Evolutionary conservation across 23 red algal genomes (phyloP).

Genomic region (Gracilaria gracilis): DNA sequence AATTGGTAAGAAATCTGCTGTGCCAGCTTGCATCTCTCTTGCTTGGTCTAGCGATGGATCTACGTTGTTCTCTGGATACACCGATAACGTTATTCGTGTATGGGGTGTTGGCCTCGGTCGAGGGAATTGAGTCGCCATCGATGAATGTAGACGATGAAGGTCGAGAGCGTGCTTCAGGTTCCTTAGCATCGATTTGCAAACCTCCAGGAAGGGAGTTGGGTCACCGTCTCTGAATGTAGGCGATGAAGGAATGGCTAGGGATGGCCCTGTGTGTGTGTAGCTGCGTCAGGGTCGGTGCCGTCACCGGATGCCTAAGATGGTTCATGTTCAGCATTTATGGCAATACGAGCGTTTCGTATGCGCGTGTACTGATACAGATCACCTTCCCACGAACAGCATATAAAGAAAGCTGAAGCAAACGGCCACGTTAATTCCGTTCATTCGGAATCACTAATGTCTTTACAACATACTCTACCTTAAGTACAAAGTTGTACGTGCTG

Average conservation of each 20-base stretch:
- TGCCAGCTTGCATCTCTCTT: constrained; percentile 90
- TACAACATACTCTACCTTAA: not conserved
- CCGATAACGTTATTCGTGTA: constrained; percentile 95
- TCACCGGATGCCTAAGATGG: constrained; percentile 38
- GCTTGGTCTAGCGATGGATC: constrained; percentile 97
- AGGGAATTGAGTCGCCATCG: constrained; percentile 6
- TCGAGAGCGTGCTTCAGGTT: too few relatives aligned
- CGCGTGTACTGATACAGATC: not conserved
- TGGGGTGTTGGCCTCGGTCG: constrained; percentile 75
- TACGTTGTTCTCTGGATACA: constrained; percentile 97
- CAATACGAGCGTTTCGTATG: too few relatives aligned
- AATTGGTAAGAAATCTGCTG: constrained; percentile 86
- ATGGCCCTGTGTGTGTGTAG: not conserved
- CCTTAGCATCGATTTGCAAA: too few relatives aligned
- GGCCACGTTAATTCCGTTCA: not conserved
- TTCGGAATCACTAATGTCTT: not conserved
- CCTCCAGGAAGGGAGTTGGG: not conserved
- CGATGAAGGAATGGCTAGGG: constrained; percentile 49
- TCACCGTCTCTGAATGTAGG: constrained; percentile 8
- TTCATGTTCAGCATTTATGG: not conserved
- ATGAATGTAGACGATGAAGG: too few relatives aligned
- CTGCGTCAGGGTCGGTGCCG: constrained; percentile 15
- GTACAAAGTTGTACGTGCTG: not conserved
- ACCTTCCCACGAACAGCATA: not conserved
- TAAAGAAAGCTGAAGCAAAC: constrained; percentile 18